Evolutionary conservation across 2,329 filamentous ascomycete genomes (phyloP).

Genomic region (Penicillium sp.): DNA sequence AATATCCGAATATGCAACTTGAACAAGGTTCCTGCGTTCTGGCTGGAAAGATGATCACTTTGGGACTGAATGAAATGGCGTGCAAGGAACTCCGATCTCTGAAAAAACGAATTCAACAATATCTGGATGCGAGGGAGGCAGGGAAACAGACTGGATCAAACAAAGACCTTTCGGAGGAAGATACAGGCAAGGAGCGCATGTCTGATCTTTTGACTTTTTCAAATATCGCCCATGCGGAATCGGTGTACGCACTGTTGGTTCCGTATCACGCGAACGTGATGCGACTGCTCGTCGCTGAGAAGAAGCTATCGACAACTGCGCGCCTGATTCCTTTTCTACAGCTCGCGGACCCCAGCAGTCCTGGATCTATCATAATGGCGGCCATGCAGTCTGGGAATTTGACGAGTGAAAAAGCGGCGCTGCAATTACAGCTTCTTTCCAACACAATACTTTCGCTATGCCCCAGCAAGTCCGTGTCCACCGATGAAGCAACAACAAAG

Average conservation of each 20-base stretch:
- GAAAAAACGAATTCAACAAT: conserved; percentile 32
- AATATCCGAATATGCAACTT: conserved; percentile 33
- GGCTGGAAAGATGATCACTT: conserved; percentile 36
- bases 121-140: conserved; percentile 20
- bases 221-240: conserved; percentile 22
- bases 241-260: conserved; percentile 30
- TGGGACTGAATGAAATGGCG: conserved; percentile 38
- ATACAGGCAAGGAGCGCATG: conserved; percentile 30
- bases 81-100: conserved; percentile 37
- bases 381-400: conserved; percentile 34
- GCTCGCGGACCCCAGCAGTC: conserved; percentile 32
- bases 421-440: conserved; percentile 42
- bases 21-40: conserved; percentile 41
- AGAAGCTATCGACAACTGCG: conserved; percentile 27
- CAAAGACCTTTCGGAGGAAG: conserved; percentile 21
- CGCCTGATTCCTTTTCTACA: conserved; percentile 29
- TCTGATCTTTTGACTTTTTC: conserved; percentile 34
- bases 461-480: conserved; percentile 15
- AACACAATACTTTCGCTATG: conserved; percentile 35
- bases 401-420: conserved; percentile 35
- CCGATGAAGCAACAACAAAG: conserved; percentile 12
- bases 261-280: conserved; percentile 38
- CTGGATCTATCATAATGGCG: conserved; percentile 34
- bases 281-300: conserved; percentile 32
- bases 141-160: conserved; percentile 14